Conservation (phyloP, 345 rosid genomes). For the Eucalyptus curtisii region DNA sequence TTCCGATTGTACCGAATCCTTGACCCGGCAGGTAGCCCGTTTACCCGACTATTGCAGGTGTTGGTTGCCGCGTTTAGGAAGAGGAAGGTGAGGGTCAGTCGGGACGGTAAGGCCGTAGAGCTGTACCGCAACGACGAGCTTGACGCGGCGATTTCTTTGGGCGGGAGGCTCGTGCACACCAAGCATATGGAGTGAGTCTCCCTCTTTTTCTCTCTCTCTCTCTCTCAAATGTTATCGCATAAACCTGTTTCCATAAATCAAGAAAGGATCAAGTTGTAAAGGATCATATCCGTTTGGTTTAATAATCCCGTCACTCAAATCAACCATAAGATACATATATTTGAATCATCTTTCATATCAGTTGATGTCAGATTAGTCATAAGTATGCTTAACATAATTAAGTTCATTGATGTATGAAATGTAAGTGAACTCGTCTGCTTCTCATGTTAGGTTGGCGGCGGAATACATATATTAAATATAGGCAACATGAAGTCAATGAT, state of each 20-base stretch:
- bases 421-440: not conserved
- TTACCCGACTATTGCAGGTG: constrained; percentile 74
- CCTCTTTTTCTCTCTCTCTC: not conserved
- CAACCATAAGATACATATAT: not conserved
- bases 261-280: not conserved
- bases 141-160: constrained; percentile 64
- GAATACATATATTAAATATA: not conserved
- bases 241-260: not conserved
- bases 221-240: not conserved
- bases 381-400: not conserved
- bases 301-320: not conserved
- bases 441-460: not conserved
- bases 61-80: constrained; percentile 53
- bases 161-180: constrained; percentile 53
- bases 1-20: constrained; percentile 61
- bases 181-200: constrained; percentile 40
- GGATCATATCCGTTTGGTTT: not conserved
- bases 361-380: not conserved
- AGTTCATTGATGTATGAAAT: not conserved
- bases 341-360: not conserved
- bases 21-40: constrained; percentile 84
- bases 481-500: not conserved
- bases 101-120: constrained; percentile 17
- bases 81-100: constrained; percentile 34
- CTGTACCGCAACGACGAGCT: constrained; percentile 57